These are phyloP conservation scores for Nannochloropsis granulata DNA, from an alignment of 108 stramenopile species.

Conservation along the genomic window DNA sequence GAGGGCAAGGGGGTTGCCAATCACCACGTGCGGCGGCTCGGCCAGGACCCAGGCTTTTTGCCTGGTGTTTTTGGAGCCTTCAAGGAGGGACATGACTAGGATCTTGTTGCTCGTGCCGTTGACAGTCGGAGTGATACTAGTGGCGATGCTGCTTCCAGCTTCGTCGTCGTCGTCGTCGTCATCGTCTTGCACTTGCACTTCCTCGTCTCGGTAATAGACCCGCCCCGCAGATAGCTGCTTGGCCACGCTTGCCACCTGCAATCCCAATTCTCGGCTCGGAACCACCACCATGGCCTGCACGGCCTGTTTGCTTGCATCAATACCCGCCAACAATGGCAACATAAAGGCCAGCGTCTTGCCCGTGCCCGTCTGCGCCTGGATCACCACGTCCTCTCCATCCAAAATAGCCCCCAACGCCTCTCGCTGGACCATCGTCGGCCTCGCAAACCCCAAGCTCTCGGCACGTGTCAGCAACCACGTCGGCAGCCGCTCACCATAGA, in stretches of 20 bases:
- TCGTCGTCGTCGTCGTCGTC: neutral
- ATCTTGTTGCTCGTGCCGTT: conserved; percentile 8
- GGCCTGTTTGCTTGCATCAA: conserved; percentile 16
- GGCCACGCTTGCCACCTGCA: conserved; percentile 40
- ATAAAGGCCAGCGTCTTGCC: conserved; percentile 42
- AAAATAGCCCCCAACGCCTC: conserved; percentile 15
- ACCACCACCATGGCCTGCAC: conserved; percentile 71
- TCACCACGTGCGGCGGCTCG: conserved; percentile 69
- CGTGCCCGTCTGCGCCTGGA: conserved; percentile 37
- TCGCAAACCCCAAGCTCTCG: conserved; percentile 7
- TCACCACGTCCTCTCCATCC: conserved; percentile 16
- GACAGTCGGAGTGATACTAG: neutral
- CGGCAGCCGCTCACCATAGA: conserved; percentile 7
- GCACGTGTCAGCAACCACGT: conserved; percentile 10
- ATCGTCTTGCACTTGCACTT: neutral
- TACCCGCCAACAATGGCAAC: conserved; percentile 17
- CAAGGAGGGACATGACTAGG: conserved; percentile 73
- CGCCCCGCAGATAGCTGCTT: neutral
- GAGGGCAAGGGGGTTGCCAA: conserved; percentile 64
- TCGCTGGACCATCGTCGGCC: conserved; percentile 20
- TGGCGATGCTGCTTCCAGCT: neutral
- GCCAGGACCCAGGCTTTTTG: conserved; percentile 84
- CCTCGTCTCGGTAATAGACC: neutral
- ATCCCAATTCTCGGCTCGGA: conserved; percentile 72
- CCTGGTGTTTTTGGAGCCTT: conserved; percentile 52